Evolutionary conservation across 1,284 basidiomycete species (phyloP).

Genomic region (Rhizoctonia solani): DNA sequence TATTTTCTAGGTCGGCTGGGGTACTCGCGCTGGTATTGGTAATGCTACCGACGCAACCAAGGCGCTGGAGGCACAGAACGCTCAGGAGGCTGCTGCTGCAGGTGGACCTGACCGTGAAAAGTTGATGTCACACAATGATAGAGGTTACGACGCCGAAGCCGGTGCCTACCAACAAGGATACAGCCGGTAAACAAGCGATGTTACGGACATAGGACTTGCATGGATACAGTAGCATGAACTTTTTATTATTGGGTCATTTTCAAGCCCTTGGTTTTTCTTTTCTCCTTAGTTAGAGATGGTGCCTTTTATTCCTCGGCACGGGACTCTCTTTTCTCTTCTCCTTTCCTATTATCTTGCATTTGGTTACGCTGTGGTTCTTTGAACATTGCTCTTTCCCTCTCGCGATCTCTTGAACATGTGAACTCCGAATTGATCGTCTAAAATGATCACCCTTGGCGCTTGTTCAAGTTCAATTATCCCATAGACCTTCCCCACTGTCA

Average conservation of each 20-base stretch:
- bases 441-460: not conserved
- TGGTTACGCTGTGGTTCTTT: not conserved
- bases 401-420: not conserved
- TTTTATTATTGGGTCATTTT: constrained; percentile 29
- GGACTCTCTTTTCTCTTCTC: constrained; percentile 16
- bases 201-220: constrained; percentile 7
- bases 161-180: constrained; percentile 20
- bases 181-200: constrained; percentile 11
- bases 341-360: constrained; percentile 1
- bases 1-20: constrained; percentile 77
- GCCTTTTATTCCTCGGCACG: not conserved
- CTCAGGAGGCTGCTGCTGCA: constrained; percentile 17
- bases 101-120: constrained; percentile 28
- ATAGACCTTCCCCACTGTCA: too few relatives aligned
- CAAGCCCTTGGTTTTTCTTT: constrained; percentile 1
- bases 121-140: constrained; percentile 7
- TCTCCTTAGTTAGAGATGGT: constrained; percentile 1
- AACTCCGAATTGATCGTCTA: not conserved
- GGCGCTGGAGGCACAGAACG: constrained; percentile 51
- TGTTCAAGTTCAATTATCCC: not conserved
- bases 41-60: constrained; percentile 73
- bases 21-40: constrained; percentile 87
- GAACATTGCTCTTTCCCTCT: not conserved
- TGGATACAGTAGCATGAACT: constrained; percentile 18
- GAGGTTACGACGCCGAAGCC: constrained; percentile 25